Base-by-base conservation (phyloP, 2,329 filamentous ascomycete genomes). In the Tolypocladium ovalisporum region DNA sequence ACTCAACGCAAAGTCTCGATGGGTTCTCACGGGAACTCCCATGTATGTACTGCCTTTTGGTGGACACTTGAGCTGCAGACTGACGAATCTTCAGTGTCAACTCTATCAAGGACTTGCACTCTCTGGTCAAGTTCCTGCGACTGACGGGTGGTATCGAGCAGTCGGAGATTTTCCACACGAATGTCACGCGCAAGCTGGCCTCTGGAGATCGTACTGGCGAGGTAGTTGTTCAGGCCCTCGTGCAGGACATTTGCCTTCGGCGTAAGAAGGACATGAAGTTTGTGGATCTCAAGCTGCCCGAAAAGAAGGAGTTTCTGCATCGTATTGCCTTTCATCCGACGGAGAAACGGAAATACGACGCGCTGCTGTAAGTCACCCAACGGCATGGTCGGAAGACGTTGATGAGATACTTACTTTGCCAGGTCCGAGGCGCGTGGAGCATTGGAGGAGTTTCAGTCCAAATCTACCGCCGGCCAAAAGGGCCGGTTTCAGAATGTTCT, bases 231-330 rank as follows among this genome's bases (percentile, higher is more conserved):
- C 88, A 93, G 66, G 80, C 84, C 6, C 78, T 96, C 51, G 92
- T 96, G 84, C 79, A 79, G n/a, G 85, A 88, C 22, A 80, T 96
- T 52, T 94, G 89, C 64, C 77, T 96, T 27, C 83, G 91, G 40
- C 83, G 91, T 40, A 87, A 85, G 70, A 96, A 96, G 69, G 86
- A 93, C 57, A 96, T 96, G 90, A 80, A 80, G 6, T 96, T 95
- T 66, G 82, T 96, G 55, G 89, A 96, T 62, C 75, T 96, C 24
- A 87, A 85, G 60, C 77, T 96, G 10, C 90, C 91, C 0, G 77
- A 84, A 17, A 84, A 95, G 65, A 86, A 84, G 1, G 90, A 93
- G 66, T 91, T 87, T 62, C 77, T 94, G 7, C 86, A 94, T 64
- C 82, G 83, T 10, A 83, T 96, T 62, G 78, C 84, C 10, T 90